Conservation (phyloP, 169 alveolate genomes). For the Plasmodium gonderi region DNA sequence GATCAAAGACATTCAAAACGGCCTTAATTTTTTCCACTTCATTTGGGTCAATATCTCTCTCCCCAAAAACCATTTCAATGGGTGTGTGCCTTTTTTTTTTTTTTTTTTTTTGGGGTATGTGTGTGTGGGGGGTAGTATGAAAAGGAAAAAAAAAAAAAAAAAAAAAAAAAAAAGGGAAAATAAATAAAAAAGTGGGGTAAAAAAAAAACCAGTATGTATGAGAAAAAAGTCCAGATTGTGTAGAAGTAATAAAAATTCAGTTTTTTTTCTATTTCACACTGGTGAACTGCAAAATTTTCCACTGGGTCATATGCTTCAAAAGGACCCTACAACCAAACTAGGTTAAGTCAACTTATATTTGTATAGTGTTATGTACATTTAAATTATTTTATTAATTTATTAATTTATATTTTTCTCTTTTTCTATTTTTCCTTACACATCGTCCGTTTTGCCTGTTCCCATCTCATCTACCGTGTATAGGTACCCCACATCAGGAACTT, state of each 20-base stretch:
- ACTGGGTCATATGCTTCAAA: too few species aligned
- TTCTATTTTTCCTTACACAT: constrained; percentile 43
- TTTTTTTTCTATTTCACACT: too few species aligned
- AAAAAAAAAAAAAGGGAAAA: not conserved
- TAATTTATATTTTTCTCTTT: not conserved
- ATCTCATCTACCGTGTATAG: constrained; percentile 69
- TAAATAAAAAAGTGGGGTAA: not conserved
- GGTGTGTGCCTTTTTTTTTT: constrained; percentile 72
- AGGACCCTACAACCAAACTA: too few species aligned
- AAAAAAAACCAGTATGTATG: too few species aligned
- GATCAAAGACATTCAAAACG: constrained; percentile 75
- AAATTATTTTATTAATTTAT: too few species aligned
- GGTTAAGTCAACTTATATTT: too few species aligned
- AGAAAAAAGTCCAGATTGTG: too few species aligned
- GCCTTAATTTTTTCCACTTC: constrained; percentile 74
- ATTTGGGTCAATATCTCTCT: constrained; percentile 69
- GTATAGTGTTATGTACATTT: too few species aligned
- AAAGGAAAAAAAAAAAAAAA: not conserved
- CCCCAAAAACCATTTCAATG: constrained; percentile 78
- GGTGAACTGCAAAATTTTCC: too few species aligned
- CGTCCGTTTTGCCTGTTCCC: constrained; percentile 75
- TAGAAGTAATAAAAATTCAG: too few species aligned
- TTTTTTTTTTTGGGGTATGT: too few species aligned
- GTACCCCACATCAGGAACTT: constrained; percentile 45
- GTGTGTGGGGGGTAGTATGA: not conserved